Base-by-base conservation (phyloP, 2,329 filamentous ascomycete species). In the Paracorniculantispora psalliotae region DNA sequence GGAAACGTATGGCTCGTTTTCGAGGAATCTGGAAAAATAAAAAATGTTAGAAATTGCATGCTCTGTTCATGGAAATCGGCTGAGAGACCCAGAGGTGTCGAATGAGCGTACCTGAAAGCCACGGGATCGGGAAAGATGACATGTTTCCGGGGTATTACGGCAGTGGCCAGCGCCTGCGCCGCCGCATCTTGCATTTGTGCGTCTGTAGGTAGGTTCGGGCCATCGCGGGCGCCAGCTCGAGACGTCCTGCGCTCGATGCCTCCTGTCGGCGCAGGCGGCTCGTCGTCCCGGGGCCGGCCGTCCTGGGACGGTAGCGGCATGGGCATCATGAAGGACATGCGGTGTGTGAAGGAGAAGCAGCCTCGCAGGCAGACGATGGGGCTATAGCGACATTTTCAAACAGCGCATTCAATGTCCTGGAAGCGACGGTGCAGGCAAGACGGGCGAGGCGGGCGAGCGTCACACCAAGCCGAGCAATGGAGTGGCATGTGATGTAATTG, bases 1-100 rank as follows among this genome's bases (percentile, higher is more conserved):
- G 3, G 79, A 81, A 4, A 91, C 92, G 5, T 83, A 84, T 1
- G 86, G 79, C 64, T 97, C 94, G 69, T 96, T 90, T 76, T 96
- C 90, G 23, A 99, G 84, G 69, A 93, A 96, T 62, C 83, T 86
- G 63, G n/a, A 12, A 43, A 19, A 13, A 12, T 12, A 51, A 35
- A 17, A 28, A 19, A 52, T 28, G 1, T 12, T n/a, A 10, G 13
- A 10, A 41, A 54, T 52, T 30, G 15, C 28, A n/a, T 13, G 15
- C n/a, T n/a, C 7, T 23, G 33, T 17, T 13, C 4, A 17, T 8
- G 15, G 4, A 9, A 28, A 15, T 9, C 5, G 35, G 21, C 4
- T 25, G 19, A 19, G 8, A 15, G 23, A 23, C 19, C 26, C 8
- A n/a, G 26, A 8, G 17, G 28, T 21, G 10, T 7, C 25, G 50